phyloP scores from a whole-genome alignment of 148 eudicot genomes.

The Euryodendron excelsum region DNA sequence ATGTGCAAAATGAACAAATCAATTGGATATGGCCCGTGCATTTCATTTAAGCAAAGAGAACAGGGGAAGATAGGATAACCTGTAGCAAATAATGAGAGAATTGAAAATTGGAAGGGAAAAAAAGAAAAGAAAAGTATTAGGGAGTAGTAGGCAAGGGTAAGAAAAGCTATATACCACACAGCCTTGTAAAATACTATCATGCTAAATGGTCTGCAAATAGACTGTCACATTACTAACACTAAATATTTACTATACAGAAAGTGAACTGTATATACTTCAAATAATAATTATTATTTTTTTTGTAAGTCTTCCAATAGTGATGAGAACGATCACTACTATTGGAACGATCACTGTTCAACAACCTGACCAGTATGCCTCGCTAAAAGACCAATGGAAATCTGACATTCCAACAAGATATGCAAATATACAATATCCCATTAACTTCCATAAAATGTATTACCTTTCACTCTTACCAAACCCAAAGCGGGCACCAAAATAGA shows the following conservation, averaged over 20 bases:
- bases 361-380: background rate
- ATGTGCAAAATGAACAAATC: background rate
- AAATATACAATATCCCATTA: background rate
- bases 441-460: constrained; percentile 11
- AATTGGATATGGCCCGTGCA: background rate
- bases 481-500: constrained; percentile 47
- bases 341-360: background rate
- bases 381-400: background rate
- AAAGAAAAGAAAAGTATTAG: no score
- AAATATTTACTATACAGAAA: background rate
- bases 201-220: background rate
- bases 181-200: background rate
- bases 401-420: background rate
- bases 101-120: no score
- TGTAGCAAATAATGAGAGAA: background rate
- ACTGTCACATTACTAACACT: background rate
- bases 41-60: no score
- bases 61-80: background rate
- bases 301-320: background rate
- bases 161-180: background rate
- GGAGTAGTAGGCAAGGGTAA: background rate
- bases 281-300: background rate
- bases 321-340: background rate
- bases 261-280: background rate
- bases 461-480: constrained; percentile 43